phyloP scores from a whole-genome alignment of 768 basidiomycete genomes.

The Termitomyces sp. region DNA sequence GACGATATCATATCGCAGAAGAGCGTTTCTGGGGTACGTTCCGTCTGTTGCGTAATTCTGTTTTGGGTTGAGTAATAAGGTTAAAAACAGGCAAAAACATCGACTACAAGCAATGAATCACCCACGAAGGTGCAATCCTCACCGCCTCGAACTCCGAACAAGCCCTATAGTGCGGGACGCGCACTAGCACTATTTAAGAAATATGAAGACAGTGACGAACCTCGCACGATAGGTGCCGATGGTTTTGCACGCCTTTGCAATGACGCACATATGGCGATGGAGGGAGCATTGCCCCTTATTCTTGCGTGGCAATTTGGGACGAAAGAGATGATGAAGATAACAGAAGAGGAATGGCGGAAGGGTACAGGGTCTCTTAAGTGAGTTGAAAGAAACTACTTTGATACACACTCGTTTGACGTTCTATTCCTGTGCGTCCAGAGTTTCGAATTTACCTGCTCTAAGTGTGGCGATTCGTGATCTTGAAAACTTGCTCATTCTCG shows the following conservation, averaged over 20 bases:
- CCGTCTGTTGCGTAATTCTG: background rate
- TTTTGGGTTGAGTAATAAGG: background rate
- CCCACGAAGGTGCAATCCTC: constrained; percentile 16
- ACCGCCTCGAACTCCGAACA: constrained; percentile 10
- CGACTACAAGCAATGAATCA: constrained; percentile 4
- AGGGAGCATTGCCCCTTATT: constrained; percentile 65
- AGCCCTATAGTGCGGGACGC: constrained; percentile 46
- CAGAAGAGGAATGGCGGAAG: constrained; percentile 63
- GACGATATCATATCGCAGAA: constrained; percentile 28
- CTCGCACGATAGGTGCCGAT: constrained; percentile 59
- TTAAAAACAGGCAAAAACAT: constrained; percentile 4
- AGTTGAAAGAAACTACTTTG: constrained; percentile 10
- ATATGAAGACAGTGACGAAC: constrained; percentile 54
- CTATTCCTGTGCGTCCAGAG: constrained; percentile 17
- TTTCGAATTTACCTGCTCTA: constrained; percentile 42
- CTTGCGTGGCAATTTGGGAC: constrained; percentile 72
- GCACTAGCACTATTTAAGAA: constrained; percentile 51
- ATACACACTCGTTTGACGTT: background rate
- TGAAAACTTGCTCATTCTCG: constrained; percentile 53
- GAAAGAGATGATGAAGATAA: constrained; percentile 68
- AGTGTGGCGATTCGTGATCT: constrained; percentile 51
- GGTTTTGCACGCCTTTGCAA: constrained; percentile 67
- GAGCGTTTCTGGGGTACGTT: constrained; percentile 23
- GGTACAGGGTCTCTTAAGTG: constrained; percentile 39
- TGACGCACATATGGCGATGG: constrained; percentile 67